These are phyloP conservation scores for Coprinopsis cinerea DNA, from an alignment of 768 basidiomycete species.

Conservation along the genomic window DNA sequence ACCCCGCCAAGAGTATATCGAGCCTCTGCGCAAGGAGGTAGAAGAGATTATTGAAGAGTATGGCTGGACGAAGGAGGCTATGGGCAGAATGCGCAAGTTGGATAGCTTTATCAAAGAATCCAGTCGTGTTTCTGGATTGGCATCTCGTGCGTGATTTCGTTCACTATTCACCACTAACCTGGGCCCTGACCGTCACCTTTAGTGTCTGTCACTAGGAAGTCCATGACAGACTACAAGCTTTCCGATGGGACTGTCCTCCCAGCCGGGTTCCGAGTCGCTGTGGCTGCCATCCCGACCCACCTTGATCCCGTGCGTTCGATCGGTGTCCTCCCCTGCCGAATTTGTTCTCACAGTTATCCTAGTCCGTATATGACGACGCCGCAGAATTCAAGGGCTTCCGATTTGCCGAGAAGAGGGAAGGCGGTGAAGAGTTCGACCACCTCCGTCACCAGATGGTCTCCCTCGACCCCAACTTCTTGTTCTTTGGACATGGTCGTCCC, in stretches of 20 bases:
- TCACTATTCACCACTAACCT: too few relatives aligned
- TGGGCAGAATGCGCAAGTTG: constrained; percentile 11
- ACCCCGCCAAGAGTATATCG: constrained; percentile 24
- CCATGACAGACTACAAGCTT: too few relatives aligned
- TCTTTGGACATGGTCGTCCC: constrained; percentile 27
- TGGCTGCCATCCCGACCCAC: background rate
- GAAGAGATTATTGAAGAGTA: constrained; percentile 29
- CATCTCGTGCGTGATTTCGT: constrained; percentile 5
- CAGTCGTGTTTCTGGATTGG: constrained; percentile 5
- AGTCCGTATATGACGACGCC: background rate
- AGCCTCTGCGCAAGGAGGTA: constrained; percentile 38
- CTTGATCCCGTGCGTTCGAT: background rate
- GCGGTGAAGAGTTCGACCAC: constrained; percentile 14
- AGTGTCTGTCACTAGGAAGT: too few relatives aligned
- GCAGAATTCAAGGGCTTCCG: background rate
- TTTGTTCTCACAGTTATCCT: background rate
- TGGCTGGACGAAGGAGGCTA: constrained; percentile 23
- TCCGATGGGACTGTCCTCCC: too few relatives aligned
- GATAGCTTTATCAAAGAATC: constrained; percentile 16
- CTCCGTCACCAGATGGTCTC: constrained; percentile 24
- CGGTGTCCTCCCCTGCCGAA: background rate
- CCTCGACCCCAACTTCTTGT: constrained; percentile 18
- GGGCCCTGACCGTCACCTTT: background rate
- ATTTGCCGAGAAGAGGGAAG: constrained; percentile 20
- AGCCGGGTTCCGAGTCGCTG: too few relatives aligned